Base-by-base conservation (phyloP, 2,329 filamentous ascomycete genomes). In the Fusarium piperis region DNA sequence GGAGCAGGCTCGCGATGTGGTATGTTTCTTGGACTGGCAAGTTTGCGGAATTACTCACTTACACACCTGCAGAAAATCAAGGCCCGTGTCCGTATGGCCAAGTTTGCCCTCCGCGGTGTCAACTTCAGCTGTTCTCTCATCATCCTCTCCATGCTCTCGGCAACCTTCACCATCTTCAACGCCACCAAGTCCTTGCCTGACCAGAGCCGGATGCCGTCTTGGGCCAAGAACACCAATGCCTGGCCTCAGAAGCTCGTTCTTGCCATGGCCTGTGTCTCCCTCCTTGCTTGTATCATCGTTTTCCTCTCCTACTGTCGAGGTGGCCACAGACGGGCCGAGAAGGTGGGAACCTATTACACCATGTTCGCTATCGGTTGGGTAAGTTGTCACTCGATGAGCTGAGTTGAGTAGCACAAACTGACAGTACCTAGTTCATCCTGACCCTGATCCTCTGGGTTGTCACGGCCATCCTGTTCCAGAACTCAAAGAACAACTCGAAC, bases 121-220 rank as follows among this genome's bases (percentile, higher is more conserved):
- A 98, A 95, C 87, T 98, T 99, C 82, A 94, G 94, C 82, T 99
- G 96, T 86, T 95, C 93, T 81, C 87, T 98, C 67, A 98, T 99
- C 79, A 94, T 99, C 73, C 88, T 99, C 64, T 87, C 94, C 69
- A 95, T 99, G 89, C 85, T 99, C 60, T 91, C 93, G 15, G 89
- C 94, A n/a, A 94, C 94, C 4, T 93, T 99, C 78, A 85, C 91
- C 74, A 95, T 99, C 81, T 99, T 99, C 89, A 94, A 96, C 81
- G 89, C 94, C 56, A 98, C 96, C 65, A 93, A 89, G 79, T 60
- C 83, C 16, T 86, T 99, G 2, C 90, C 94, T 35, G 78, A 89
- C 15, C 90, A 95, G 73, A 97, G 94, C 85, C 90, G 89, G 68
- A 89, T 97, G 72, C 94, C 94, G 7, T 83, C 96, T 3, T 99